phyloP scores from a whole-genome alignment of 768 basidiomycete genomes.

The Collybiopsis luxurians region DNA sequence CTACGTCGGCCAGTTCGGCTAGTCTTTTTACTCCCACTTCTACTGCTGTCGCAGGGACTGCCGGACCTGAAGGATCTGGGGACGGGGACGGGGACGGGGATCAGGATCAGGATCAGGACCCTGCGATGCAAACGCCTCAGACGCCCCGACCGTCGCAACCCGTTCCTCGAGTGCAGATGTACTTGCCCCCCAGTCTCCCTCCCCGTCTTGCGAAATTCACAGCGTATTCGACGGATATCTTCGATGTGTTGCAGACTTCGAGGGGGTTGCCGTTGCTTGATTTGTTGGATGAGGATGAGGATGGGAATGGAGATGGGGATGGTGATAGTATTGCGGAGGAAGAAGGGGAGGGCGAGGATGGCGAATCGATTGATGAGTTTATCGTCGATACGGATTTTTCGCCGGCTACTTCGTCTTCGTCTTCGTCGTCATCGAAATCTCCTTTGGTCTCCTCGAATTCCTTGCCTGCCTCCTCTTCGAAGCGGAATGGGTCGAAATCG shows the following conservation, averaged over 20 bases:
- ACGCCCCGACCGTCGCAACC: not conserved
- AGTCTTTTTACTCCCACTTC: too few species aligned
- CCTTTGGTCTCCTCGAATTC: too few species aligned
- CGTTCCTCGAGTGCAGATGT: not conserved
- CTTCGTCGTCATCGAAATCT: not conserved
- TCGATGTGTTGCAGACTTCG: slow-evolving; percentile 79
- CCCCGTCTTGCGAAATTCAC: slow-evolving; percentile 39
- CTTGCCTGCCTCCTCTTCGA: too few species aligned
- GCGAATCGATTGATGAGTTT: too few species aligned
- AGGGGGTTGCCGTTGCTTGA: slow-evolving; percentile 75
- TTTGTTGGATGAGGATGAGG: slow-evolving; percentile 37
- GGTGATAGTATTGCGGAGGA: not conserved
- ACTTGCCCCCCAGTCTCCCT: slow-evolving; percentile 42
- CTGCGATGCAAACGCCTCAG: not conserved
- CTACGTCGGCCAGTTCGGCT: too few species aligned
- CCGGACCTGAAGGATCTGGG: too few species aligned
- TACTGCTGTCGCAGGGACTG: too few species aligned
- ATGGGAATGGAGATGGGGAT: not conserved
- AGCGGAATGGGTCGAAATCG: too few species aligned
- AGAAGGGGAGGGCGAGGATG: too few species aligned
- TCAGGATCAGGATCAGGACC: not conserved
- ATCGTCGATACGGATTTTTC: not conserved
- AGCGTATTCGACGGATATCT: slow-evolving; percentile 68
- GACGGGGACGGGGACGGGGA: too few species aligned
- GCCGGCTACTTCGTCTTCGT: not conserved